These are phyloP conservation scores for Vicia faba DNA, from an alignment of 306 rosid species.

Conservation along the genomic window DNA sequence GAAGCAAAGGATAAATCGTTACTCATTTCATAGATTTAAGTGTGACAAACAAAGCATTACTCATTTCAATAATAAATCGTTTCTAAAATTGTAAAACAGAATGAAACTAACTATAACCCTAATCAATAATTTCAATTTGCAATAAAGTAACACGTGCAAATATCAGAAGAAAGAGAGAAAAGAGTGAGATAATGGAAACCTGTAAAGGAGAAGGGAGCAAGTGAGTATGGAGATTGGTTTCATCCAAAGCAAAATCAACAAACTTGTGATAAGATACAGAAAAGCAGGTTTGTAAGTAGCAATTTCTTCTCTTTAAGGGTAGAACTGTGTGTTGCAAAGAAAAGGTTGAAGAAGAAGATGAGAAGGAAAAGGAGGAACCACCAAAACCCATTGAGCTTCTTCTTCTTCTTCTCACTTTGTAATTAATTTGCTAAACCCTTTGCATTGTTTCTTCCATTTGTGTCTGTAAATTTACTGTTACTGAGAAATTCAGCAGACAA, in stretches of 20 bases:
- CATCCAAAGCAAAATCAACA: constrained; percentile 51
- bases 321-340: constrained; percentile 6
- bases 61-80: background rate
- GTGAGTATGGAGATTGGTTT: constrained; percentile 41
- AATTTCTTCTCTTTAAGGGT: background rate
- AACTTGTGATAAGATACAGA: constrained; percentile 46
- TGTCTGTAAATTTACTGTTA: constrained; percentile 3
- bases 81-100: background rate
- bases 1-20: background rate
- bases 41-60: background rate
- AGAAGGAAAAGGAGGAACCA: constrained; percentile 23
- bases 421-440: no score
- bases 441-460: background rate
- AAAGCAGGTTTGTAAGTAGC: background rate
- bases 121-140: background rate
- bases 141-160: background rate
- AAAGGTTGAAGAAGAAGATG: constrained; percentile 25
- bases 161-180: no score
- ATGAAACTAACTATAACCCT: background rate
- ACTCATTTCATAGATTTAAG: background rate
- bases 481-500: background rate
- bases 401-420: background rate
- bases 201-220: constrained; percentile 52
- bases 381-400: constrained; percentile 34
- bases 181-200: constrained; percentile 18